These are phyloP conservation scores for Calonectria naviculata DNA, from an alignment of 2,329 filamentous ascomycete species.

Conservation along the genomic window DNA sequence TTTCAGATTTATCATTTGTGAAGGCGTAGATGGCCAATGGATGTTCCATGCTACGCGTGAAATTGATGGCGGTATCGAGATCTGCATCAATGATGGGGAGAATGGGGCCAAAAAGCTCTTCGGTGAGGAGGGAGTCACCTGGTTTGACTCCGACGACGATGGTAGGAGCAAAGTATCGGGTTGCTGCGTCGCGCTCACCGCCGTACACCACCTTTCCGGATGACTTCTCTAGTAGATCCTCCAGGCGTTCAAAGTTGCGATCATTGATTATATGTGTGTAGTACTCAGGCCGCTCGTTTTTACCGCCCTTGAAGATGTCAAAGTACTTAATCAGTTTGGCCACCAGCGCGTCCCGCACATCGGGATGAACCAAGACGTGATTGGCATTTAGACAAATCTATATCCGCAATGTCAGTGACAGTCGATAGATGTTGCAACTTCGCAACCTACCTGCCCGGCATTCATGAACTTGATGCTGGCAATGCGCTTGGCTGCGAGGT, in stretches of 20 bases:
- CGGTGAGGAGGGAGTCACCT: not conserved
- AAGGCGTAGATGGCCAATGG: conserved; percentile 56
- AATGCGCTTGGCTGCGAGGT: conserved; percentile 55
- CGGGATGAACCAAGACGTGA: conserved; percentile 56
- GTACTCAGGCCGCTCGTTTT: conserved; percentile 31
- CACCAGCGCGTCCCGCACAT: conserved; percentile 50
- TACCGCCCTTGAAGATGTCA: not conserved
- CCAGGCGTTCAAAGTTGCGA: conserved; percentile 54
- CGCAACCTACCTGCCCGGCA: conserved; percentile 25
- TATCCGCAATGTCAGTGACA: not conserved
- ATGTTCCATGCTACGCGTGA: conserved; percentile 42
- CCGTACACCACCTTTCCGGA: conserved; percentile 50
- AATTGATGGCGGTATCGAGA: conserved; percentile 42
- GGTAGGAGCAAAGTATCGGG: conserved; percentile 49
- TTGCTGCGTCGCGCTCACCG: conserved; percentile 43
- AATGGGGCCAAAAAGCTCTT: conserved; percentile 51
- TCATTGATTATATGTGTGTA: conserved; percentile 53
- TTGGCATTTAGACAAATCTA: conserved; percentile 46
- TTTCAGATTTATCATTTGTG: conserved; percentile 47
- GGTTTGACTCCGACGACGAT: conserved; percentile 49
- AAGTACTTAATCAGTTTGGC: conserved; percentile 45
- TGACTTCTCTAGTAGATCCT: conserved; percentile 47
- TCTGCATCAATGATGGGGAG: conserved; percentile 51
- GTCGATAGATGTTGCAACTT: not conserved
- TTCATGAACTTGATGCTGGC: conserved; percentile 51